Evolutionary conservation across 306 rosid species (phyloP), one percentile per base, ranked within the genome.

Genomic region (Casuarina cunninghamiana): DNA sequence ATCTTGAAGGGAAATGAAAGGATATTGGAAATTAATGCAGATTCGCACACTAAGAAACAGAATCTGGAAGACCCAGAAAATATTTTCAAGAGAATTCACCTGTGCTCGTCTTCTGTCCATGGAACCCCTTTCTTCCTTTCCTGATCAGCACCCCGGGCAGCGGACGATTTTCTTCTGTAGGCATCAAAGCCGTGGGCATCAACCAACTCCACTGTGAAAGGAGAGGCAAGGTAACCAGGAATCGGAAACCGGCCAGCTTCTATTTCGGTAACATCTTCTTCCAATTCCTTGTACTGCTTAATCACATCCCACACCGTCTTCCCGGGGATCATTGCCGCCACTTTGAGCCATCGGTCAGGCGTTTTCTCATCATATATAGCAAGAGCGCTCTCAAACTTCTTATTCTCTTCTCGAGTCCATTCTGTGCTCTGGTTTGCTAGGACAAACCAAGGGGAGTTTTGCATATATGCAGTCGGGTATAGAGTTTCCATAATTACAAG

Each of bases 331-430:
- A 90, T 90, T 17, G 75, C 82, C 11, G 98, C 93, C 35, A 94
- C 88, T 67, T 76, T 91, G 0, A 48, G 54, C 97, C 97, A 94
- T 57, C 97, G 41, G 73, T 94, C 94, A 1, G 97, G 97, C 0
- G 92, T 89, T 71, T 90, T 91, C 85, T 92, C 85, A 26, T 92
- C 97, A 26, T 43, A 89, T 41, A 90, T 82, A 32, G 98, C 98
- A 21, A 94, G 95, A 38, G 98, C 98, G 26, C 93, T 92, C 80
- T 94, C 98, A 72, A 94, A 94, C 77, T 9, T 66, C 88, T 94
- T 94, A 82, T 94, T 94, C 89, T 94, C 97, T 75, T 94, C 97
- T 80, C 44, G 90, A 26, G 88, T 92, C 98, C 98, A 94, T 72
- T 92, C 91, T 48, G 88, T 79, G 84, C 65, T 77, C 35, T 77